These are phyloP conservation scores for Lyophyllum shimeji DNA, from an alignment of 768 basidiomycete species.

Conservation along the genomic window DNA sequence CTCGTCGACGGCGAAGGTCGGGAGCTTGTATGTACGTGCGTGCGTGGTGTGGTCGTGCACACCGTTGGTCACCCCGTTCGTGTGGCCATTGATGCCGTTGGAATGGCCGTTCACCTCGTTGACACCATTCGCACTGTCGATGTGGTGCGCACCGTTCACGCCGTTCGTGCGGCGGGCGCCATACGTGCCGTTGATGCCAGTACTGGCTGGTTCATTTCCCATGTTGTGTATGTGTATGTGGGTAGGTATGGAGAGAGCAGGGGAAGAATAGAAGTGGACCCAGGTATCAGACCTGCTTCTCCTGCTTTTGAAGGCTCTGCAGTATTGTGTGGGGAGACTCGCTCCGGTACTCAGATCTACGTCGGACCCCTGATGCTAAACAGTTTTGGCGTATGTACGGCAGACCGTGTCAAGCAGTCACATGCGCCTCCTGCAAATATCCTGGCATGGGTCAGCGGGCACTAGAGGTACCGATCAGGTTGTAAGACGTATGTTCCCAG, in stretches of 20 bases:
- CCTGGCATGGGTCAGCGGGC: not conserved
- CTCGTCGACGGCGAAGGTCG: conserved; percentile 52
- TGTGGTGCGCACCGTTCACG: no score
- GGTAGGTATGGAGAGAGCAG: not conserved
- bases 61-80: no score
- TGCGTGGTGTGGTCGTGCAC: conserved; percentile 1
- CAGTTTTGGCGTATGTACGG: not conserved
- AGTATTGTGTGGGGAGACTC: no score
- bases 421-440: not conserved
- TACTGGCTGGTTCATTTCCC: no score
- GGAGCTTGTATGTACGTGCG: conserved; percentile 28
- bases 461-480: not conserved
- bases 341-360: not conserved
- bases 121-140: no score
- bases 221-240: not conserved
- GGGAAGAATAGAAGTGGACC: not conserved
- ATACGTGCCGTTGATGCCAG: conserved; percentile 3
- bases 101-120: no score
- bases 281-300: not conserved
- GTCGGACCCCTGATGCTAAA: not conserved
- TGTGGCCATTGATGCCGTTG: no score
- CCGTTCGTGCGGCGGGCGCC: no score
- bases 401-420: not conserved
- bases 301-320: not conserved
- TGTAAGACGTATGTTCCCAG: not conserved